Conservation (phyloP, 768 basidiomycete species). For the Lactarius hengduanensis region DNA sequence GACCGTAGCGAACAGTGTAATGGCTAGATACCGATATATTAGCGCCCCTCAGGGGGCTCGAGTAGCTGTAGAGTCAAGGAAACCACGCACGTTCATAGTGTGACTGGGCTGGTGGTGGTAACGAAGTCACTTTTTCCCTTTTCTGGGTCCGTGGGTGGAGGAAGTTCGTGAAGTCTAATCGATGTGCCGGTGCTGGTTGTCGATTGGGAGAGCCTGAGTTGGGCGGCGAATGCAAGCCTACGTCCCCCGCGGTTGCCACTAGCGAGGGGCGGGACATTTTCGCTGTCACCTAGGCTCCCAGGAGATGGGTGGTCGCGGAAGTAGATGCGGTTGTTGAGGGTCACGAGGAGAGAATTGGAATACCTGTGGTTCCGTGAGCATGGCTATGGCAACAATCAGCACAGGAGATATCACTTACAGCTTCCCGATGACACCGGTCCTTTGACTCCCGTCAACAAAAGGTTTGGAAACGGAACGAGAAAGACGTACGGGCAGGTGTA, state of each 20-base stretch:
- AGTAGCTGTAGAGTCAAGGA: not conserved
- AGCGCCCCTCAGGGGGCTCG: not conserved
- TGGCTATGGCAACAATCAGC: not conserved
- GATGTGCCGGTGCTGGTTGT: not conserved
- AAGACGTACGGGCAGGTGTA: conserved; percentile 5
- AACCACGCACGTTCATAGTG: not conserved
- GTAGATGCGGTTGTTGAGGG: conserved; percentile 25
- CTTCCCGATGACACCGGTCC: conserved; percentile 28
- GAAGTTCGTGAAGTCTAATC: not conserved
- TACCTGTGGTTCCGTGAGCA: conserved; percentile 2
- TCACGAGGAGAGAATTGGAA: conserved; percentile 31
- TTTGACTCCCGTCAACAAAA: not conserved
- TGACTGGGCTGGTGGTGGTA: not conserved
- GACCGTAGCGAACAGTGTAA: not conserved
- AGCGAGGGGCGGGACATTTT: not conserved
- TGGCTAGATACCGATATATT: not conserved
- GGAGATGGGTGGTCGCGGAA: conserved; percentile 7
- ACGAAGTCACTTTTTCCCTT: not conserved
- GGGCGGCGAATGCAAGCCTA: not conserved
- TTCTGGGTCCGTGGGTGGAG: not conserved
- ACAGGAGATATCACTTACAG: conserved; percentile 2
- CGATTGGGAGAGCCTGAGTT: not conserved
- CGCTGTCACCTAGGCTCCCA: not conserved
- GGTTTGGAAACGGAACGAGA: not conserved
- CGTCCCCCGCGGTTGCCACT: not conserved